These are phyloP conservation scores for Linderina pennispora DNA, from an alignment of 192 early-diverging fungal species.

Conservation along the genomic window DNA sequence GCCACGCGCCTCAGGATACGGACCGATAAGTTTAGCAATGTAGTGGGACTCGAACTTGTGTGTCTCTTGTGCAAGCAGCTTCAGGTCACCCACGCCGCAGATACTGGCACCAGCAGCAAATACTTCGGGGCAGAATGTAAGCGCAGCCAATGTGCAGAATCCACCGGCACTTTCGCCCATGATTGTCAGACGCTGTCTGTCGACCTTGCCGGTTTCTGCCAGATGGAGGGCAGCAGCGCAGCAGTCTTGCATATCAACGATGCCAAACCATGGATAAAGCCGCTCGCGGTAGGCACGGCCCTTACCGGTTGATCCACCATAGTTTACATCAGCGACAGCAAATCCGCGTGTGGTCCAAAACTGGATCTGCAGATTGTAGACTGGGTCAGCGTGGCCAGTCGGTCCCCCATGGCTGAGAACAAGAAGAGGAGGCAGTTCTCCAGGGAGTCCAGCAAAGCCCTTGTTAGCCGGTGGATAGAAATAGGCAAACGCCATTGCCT, in stretches of 20 bases:
- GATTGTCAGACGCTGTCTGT: slow-evolving; percentile 56
- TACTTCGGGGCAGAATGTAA: slow-evolving; percentile 62
- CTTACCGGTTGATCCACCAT: slow-evolving; percentile 71
- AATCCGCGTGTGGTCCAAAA: slow-evolving; percentile 77
- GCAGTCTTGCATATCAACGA: slow-evolving; percentile 75
- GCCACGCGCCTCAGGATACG: slow-evolving; percentile 48
- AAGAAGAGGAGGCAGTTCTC: slow-evolving; percentile 58
- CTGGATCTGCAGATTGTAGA: slow-evolving; percentile 50
- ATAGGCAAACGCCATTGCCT: slow-evolving; percentile 43
- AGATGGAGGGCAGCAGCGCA: slow-evolving; percentile 63
- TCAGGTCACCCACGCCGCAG: slow-evolving; percentile 69
- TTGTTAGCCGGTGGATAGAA: slow-evolving; percentile 63
- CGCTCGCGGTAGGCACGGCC: slow-evolving; percentile 70
- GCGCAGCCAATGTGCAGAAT: slow-evolving; percentile 54
- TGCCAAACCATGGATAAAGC: slow-evolving; percentile 59
- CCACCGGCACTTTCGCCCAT: slow-evolving; percentile 68
- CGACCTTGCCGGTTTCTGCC: slow-evolving; percentile 50
- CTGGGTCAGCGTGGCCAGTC: slow-evolving; percentile 34
- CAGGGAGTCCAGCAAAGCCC: slow-evolving; percentile 42
- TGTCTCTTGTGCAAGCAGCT: slow-evolving; percentile 58
- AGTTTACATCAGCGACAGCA: slow-evolving; percentile 68
- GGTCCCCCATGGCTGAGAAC: slow-evolving; percentile 75
- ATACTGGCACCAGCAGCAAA: slow-evolving; percentile 67
- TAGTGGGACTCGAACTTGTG: slow-evolving; percentile 79
- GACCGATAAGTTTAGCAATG: slow-evolving; percentile 53